Base-by-base conservation (phyloP, 176 grass and related monocot species). In the Rhynchospora tenuis region DNA sequence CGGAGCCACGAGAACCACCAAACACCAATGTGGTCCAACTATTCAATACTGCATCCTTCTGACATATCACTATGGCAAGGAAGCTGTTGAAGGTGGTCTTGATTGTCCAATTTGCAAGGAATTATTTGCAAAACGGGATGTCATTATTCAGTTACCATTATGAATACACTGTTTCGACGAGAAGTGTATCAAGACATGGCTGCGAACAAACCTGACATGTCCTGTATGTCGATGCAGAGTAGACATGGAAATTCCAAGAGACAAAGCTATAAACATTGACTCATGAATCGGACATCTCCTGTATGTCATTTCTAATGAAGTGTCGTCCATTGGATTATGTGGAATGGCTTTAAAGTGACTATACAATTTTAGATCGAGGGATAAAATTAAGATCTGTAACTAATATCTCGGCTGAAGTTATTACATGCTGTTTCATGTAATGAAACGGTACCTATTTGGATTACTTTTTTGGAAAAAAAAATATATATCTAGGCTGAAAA, bases 211-310 rank as follows among this genome's bases (percentile, higher is more conserved):
- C 12, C 28, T 80, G 9, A 80, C 78, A 19, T 80, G 78, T 45
- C 78, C 78, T 31, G 78, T 80, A 2, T 62, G 78, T 80, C 48
- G 78, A 22, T 22, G 78, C 52, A 80, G 78, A 80, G 78, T 60
- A 43, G 78, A 80, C 9, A 62, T 62, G 55, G 78, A 80, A 62
- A 44, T 80, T 80, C 55, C 27, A 15, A 43, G 51, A 59, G 56
- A 80, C 16, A 61, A 45, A 2, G 52, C 78, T 80, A 12, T 80
- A 9, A 12, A 44, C 1, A 33, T 33, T 33, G 31, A 33, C 31
- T 33, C 31, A 33, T 33, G 31, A 1, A 33, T 33, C 31, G 3
- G 3, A 33, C 3, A 33, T 33, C 3, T 33, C 3, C 3, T 33
- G 1, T 33, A 1, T 33, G 1, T 33, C 31, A 1, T 33, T 33